Conservation (phyloP, 441 rosid genomes). For the Syzygium syzygioides region DNA sequence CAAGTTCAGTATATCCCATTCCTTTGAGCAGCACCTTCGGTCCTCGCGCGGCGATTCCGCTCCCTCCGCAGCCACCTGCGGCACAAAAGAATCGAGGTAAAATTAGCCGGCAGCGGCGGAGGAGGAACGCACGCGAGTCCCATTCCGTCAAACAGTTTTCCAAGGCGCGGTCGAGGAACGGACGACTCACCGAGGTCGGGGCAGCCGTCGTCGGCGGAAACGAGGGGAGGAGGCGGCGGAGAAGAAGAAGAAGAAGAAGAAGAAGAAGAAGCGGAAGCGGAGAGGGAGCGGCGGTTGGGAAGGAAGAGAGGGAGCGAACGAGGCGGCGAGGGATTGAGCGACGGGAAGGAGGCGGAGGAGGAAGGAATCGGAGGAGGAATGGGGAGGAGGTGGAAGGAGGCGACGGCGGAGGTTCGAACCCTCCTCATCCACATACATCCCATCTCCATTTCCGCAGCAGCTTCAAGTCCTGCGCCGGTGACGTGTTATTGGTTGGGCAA, state of each 20-base stretch:
- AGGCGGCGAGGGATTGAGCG: neutral
- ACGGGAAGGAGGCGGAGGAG: conserved; percentile 5
- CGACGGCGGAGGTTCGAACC: conserved; percentile 12
- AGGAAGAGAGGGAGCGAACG: conserved; percentile 12
- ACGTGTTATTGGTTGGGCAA: neutral
- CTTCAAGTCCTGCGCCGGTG: neutral
- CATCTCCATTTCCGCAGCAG: conserved; percentile 24
- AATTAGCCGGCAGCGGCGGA: neutral
- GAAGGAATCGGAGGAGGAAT: conserved; percentile 22
- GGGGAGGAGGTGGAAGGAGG: conserved; percentile 15
- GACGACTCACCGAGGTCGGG: conserved; percentile 18
- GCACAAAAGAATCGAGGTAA: neutral
- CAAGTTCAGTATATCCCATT: conserved; percentile 56
- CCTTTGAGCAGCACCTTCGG: conserved; percentile 60
- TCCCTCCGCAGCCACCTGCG: conserved; percentile 11
- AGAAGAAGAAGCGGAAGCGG: conserved; percentile 10
- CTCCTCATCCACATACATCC: conserved; percentile 47
- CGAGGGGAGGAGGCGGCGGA: conserved; percentile 11
- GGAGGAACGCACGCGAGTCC: neutral
- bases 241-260: conserved; percentile 10
- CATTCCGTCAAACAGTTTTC: neutral
- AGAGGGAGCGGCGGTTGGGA: neutral
- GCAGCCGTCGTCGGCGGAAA: conserved; percentile 17
- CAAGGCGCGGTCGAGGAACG: neutral
- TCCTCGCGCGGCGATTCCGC: conserved; percentile 12